A percentile compares a stretch with the other conserved stretches of the same genome.
phyloP scores from a whole-genome alignment of 805 yeast genomes.

The Candida montana region DNA sequence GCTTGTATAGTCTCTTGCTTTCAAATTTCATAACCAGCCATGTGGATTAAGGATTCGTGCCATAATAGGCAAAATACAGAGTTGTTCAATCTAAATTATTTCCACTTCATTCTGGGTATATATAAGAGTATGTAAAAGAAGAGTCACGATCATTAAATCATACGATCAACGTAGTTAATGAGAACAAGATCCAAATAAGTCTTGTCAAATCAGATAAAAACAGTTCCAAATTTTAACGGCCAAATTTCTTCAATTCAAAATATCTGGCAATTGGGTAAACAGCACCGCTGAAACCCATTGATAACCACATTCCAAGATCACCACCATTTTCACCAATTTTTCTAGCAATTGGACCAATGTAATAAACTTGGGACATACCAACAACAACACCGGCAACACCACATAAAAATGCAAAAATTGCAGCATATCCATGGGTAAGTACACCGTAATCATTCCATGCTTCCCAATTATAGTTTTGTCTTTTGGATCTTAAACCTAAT shows the following conservation, averaged over 20 bases:
- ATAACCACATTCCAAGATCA: slow-evolving; percentile 77
- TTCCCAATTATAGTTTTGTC: slow-evolving; percentile 60
- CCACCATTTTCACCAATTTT: slow-evolving; percentile 64
- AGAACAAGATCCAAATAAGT: too few relatives aligned
- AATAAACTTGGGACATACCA: slow-evolving; percentile 87
- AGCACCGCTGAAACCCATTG: slow-evolving; percentile 64
- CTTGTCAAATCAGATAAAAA: too few relatives aligned
- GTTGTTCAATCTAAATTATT: too few relatives aligned
- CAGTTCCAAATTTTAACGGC: slow-evolving; percentile 28
- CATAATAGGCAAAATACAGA: too few relatives aligned
- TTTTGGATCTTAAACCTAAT: slow-evolving; percentile 19
- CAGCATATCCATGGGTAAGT: slow-evolving; percentile 69
- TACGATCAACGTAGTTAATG: too few relatives aligned
- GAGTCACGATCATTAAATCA: too few relatives aligned
- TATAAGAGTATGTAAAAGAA: too few relatives aligned
- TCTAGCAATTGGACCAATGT: slow-evolving; percentile 69
- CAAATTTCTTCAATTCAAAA: slow-evolving; percentile 53
- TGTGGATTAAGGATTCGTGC: too few relatives aligned
- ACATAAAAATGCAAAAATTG: slow-evolving; percentile 53
- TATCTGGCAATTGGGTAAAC: slow-evolving; percentile 63
- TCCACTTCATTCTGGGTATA: too few relatives aligned
- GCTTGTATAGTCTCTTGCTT: too few relatives aligned
- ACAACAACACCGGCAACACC: slow-evolving; percentile 81
- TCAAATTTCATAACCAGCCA: too few relatives aligned
- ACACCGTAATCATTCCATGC: slow-evolving; percentile 61